These are phyloP conservation scores for Talaromyces liani DNA, from an alignment of 495 filamentous ascomycete species.

Conservation along the genomic window DNA sequence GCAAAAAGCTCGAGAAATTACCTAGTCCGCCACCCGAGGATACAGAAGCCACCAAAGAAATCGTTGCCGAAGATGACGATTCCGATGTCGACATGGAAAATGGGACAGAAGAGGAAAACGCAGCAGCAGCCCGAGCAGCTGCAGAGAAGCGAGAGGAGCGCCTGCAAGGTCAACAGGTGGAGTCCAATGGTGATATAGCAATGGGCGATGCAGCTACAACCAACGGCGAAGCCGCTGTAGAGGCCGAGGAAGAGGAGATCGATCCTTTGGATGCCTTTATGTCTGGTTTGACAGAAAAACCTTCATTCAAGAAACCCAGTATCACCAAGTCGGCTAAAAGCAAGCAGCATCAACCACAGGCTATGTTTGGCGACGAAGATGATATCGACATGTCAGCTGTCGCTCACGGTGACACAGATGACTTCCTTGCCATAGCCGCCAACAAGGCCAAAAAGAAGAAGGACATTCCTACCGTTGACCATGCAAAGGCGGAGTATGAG, in stretches of 20 bases:
- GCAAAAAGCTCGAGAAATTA: slow-evolving; percentile 81
- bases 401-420: slow-evolving; percentile 63
- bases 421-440: slow-evolving; percentile 79
- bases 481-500: slow-evolving; percentile 75
- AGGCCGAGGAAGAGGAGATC: slow-evolving; percentile 59
- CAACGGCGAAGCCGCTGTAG: slow-evolving; percentile 28
- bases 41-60: slow-evolving; percentile 49
- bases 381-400: slow-evolving; percentile 69
- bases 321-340: slow-evolving; percentile 37
- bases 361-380: slow-evolving; percentile 80
- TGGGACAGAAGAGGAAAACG: slow-evolving; percentile 78
- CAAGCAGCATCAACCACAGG: slow-evolving; percentile 59
- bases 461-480: slow-evolving; percentile 80
- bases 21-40: slow-evolving; percentile 65
- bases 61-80: slow-evolving; percentile 49
- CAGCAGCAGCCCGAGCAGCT: slow-evolving; percentile 74
- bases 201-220: slow-evolving; percentile 40
- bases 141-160: slow-evolving; percentile 68
- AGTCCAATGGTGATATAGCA: slow-evolving; percentile 24
- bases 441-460: slow-evolving; percentile 91
- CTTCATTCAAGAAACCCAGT: slow-evolving; percentile 30
- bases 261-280: slow-evolving; percentile 97
- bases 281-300: slow-evolving; percentile 61
- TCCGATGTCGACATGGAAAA: slow-evolving; percentile 61
- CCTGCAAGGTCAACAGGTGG: slow-evolving; percentile 45